Percentiles rank a stretch among this genome's conserved stretches.
These are phyloP conservation scores for Pseudogymnoascus sp. DNA, from an alignment of 2,329 filamentous ascomycete genomes.

Conservation along the genomic window DNA sequence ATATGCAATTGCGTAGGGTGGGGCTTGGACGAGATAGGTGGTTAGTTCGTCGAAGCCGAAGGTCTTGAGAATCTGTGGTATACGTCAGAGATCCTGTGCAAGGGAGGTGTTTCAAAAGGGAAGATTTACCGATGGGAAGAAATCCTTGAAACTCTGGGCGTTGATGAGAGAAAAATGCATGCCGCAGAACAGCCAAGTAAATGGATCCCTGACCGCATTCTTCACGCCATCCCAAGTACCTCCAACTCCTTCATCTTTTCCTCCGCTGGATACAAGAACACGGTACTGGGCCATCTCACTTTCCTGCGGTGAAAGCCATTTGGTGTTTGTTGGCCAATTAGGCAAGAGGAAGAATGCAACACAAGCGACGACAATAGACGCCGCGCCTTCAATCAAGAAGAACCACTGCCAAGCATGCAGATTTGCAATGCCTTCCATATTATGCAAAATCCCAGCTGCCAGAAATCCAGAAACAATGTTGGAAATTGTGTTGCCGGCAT, in stretches of 20 bases:
- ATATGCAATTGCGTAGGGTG: conserved; percentile 37
- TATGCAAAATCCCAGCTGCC: conserved; percentile 21
- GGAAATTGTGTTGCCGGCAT: conserved; percentile 38
- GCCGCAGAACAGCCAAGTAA: conserved; percentile 33
- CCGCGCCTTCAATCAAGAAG: no score
- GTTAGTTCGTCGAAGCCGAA: conserved; percentile 23
- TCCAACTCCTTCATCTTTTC: no score
- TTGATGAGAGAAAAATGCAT: conserved; percentile 40
- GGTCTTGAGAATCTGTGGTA: conserved; percentile 20
- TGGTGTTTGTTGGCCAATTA: no score
- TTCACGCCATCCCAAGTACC: no score
- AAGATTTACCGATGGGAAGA: conserved; percentile 31
- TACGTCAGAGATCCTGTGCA: conserved; percentile 10
- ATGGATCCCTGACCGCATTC: conserved; percentile 26
- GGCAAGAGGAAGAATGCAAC: no score
- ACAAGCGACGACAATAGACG: no score
- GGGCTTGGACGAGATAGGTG: conserved; percentile 35
- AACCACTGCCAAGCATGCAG: no score
- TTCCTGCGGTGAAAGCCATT: no score
- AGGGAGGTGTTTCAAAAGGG: neutral
- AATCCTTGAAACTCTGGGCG: conserved; percentile 34
- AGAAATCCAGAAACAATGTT: conserved; percentile 39
- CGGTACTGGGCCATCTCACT: no score
- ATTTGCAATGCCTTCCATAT: no score
- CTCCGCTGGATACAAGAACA: no score